Evolutionary conservation across 352 stramenopile genomes (phyloP).

Genomic region (Phytophthora palmivora): DNA sequence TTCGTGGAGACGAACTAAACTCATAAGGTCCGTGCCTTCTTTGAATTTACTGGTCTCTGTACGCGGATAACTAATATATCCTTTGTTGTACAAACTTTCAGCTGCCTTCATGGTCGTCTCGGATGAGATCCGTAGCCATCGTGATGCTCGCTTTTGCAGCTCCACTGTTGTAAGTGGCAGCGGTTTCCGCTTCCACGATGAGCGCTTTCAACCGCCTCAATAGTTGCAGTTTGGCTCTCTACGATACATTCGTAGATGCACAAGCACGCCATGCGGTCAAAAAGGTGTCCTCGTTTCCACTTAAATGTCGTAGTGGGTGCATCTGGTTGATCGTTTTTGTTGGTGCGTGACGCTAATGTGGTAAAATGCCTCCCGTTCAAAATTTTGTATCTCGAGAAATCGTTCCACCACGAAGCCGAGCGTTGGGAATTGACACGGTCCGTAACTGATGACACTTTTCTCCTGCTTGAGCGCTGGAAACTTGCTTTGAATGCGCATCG

Average conservation of each 20-base stretch:
- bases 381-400: slow-evolving; percentile 96
- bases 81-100: slow-evolving; percentile 98
- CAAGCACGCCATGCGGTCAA: slow-evolving; percentile 93
- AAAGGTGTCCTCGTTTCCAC: slow-evolving; percentile 96
- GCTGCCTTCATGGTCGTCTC: slow-evolving; percentile 97
- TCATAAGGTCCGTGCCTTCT: slow-evolving; percentile 90
- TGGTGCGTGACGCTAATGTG: slow-evolving; percentile 91
- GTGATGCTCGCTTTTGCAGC: slow-evolving; percentile 97
- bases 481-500: slow-evolving; percentile 89
- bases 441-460: slow-evolving; percentile 96
- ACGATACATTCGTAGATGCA: slow-evolving; percentile 92
- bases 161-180: slow-evolving; percentile 98
- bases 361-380: slow-evolving; percentile 97
- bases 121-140: slow-evolving; percentile 96
- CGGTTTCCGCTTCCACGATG: slow-evolving; percentile 95
- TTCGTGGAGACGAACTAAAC: slow-evolving; percentile 78
- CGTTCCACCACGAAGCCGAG: slow-evolving; percentile 97
- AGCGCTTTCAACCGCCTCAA: slow-evolving; percentile 77
- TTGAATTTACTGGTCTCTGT: slow-evolving; percentile 99
- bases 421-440: slow-evolving; percentile 99
- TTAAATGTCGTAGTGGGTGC: slow-evolving; percentile 90
- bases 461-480: slow-evolving; percentile 81
- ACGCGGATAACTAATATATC: slow-evolving; percentile 98
- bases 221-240: slow-evolving; percentile 64
- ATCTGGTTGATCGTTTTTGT: slow-evolving; percentile 52